Evolutionary conservation across 2,329 filamentous ascomycete genomes (phyloP).

Genomic region (Tetracladium maxilliforme): DNA sequence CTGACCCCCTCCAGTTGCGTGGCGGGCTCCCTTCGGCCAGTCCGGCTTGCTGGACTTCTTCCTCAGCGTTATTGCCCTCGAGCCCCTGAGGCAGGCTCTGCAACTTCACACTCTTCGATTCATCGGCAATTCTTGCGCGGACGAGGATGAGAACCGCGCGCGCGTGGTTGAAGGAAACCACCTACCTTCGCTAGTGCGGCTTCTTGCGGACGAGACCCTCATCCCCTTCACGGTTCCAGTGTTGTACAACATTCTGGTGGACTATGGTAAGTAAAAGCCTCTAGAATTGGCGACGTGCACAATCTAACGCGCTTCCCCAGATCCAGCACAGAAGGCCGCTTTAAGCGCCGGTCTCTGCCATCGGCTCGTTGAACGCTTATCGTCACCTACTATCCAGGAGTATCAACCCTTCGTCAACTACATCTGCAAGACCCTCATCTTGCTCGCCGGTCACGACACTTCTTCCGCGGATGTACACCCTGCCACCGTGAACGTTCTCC

Average conservation of each 20-base stretch:
- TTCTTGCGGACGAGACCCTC: slow-evolving; percentile 27
- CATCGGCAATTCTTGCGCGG: slow-evolving; percentile 47
- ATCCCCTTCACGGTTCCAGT: slow-evolving; percentile 42
- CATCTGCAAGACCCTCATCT: too few relatives aligned
- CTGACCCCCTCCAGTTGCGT: slow-evolving; percentile 23
- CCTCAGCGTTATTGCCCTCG: slow-evolving; percentile 25
- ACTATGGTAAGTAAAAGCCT: slow-evolving; percentile 36
- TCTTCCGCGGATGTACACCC: too few relatives aligned
- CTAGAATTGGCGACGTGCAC: too few relatives aligned
- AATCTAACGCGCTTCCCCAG: too few relatives aligned
- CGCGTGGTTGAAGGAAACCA: slow-evolving; percentile 33
- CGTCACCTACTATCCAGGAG: slow-evolving; percentile 24
- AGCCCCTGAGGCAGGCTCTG: slow-evolving; percentile 24
- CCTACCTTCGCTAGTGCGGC: slow-evolving; percentile 29
- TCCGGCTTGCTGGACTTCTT: slow-evolving; percentile 44
- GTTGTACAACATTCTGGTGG: slow-evolving; percentile 46
- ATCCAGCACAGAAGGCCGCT: slow-evolving; percentile 39
- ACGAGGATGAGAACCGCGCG: slow-evolving; percentile 44
- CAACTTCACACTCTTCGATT: slow-evolving; percentile 39
- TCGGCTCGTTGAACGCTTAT: slow-evolving; percentile 32
- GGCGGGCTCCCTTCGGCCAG: slow-evolving; percentile 39
- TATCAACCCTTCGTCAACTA: slow-evolving; percentile 30
- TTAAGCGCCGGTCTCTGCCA: slow-evolving; percentile 34
- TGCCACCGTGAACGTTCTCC: slow-evolving; percentile 32
- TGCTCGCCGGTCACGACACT: slow-evolving; percentile 26